Conservation (phyloP, 768 basidiomycete genomes). For the Suillus fuscotomentosus region DNA sequence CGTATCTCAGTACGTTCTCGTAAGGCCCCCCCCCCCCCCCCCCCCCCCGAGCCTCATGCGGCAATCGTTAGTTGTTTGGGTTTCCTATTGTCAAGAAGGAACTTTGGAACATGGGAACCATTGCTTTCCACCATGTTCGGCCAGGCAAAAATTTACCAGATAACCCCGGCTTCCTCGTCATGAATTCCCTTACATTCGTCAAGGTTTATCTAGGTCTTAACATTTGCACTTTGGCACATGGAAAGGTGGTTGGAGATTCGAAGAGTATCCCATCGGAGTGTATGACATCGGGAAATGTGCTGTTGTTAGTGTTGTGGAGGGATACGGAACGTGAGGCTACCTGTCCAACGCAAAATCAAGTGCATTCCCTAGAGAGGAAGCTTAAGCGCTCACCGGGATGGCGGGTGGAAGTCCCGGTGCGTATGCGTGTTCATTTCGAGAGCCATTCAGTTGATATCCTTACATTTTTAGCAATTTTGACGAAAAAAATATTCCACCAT, state of each 20-base stretch:
- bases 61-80: background rate
- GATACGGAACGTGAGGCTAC: background rate
- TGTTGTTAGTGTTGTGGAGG: background rate
- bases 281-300: background rate
- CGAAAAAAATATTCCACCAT: too few species aligned
- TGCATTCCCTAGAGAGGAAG: background rate
- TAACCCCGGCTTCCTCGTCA: too few species aligned
- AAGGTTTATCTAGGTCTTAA: background rate
- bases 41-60: background rate
- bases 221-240: background rate
- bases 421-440: too few species aligned
- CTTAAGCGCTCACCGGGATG: too few species aligned
- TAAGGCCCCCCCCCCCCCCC: slow-evolving; percentile 1
- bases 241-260: background rate
- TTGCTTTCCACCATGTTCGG: background rate
- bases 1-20: background rate
- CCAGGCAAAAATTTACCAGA: background rate
- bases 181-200: background rate
- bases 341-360: background rate
- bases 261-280: background rate
- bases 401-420: too few species aligned
- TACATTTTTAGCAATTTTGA: too few species aligned
- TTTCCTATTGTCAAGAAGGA: background rate
- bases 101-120: background rate
- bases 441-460: too few species aligned